Percentiles rank a stretch among this genome's conserved stretches.
Evolutionary conservation across 768 basidiomycete genomes (phyloP).

Genomic region (Nevesoporus exiguus): DNA sequence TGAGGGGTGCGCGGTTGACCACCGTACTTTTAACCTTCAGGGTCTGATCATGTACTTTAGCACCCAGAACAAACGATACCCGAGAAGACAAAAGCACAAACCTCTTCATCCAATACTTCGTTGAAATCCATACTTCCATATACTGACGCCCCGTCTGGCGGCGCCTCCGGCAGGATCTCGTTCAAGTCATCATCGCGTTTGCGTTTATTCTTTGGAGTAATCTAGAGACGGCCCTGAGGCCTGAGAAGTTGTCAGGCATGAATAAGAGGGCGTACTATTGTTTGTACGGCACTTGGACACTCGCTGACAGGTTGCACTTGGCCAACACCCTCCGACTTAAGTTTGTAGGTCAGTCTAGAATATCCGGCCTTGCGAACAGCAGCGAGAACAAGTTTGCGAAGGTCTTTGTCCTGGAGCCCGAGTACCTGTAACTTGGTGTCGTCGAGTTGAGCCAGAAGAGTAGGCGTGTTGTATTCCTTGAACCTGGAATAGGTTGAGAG

Average conservation of each 20-base stretch:
- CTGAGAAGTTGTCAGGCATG: not conserved
- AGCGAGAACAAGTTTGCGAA: conserved; percentile 54
- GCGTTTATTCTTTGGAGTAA: conserved; percentile 52
- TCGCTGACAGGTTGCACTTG: conserved; percentile 5
- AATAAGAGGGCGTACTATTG: conserved; percentile 26
- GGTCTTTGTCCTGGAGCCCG: conserved; percentile 63
- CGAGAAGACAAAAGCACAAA: conserved; percentile 28
- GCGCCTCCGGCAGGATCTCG: conserved; percentile 53
- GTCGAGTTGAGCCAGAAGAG: conserved; percentile 53
- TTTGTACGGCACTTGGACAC: conserved; percentile 24
- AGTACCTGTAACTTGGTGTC: conserved; percentile 54
- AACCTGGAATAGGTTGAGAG: conserved; percentile 47
- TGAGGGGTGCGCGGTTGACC: conserved; percentile 89
- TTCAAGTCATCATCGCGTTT: conserved; percentile 44
- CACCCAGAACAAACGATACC: not conserved
- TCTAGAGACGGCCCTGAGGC: conserved; percentile 33
- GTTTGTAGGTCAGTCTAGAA: conserved; percentile 21
- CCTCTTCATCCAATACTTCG: conserved; percentile 71
- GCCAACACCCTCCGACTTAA: conserved; percentile 13
- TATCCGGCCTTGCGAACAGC: conserved; percentile 68
- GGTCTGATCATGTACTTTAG: conserved; percentile 38
- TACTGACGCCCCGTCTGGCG: conserved; percentile 46
- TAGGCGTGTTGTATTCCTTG: conserved; percentile 62
- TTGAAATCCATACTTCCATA: conserved; percentile 65
- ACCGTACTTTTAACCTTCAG: conserved; percentile 60